Conservation (phyloP, 495 filamentous ascomycete species). For the Beverwykella pulmonaria region DNA sequence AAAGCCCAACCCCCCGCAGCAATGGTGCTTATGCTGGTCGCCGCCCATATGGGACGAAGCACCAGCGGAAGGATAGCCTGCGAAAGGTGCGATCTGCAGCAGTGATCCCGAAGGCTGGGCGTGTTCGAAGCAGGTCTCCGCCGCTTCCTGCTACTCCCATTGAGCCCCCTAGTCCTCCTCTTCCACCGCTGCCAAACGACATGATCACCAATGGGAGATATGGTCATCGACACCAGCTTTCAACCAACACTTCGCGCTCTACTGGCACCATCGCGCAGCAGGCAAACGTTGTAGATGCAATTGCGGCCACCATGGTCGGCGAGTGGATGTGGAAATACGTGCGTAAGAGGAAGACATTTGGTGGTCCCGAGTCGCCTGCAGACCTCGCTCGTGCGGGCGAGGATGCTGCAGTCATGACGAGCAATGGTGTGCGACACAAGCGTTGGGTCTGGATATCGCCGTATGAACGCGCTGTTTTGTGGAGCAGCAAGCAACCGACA, state of each 20-base stretch:
- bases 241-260: slow-evolving; percentile 53
- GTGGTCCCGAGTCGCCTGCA: slow-evolving; percentile 67
- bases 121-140: slow-evolving; percentile 40
- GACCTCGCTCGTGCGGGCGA: slow-evolving; percentile 51
- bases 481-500: slow-evolving; percentile 96
- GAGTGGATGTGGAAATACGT: slow-evolving; percentile 99
- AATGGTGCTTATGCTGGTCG: slow-evolving; percentile 31
- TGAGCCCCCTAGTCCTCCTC: slow-evolving; percentile 58
- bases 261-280: slow-evolving; percentile 61
- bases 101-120: slow-evolving; percentile 59
- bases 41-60: slow-evolving; percentile 39
- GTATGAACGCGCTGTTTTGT: slow-evolving; percentile 93
- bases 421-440: slow-evolving; percentile 75
- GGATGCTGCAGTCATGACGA: slow-evolving; percentile 56
- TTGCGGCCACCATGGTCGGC: slow-evolving; percentile 97
- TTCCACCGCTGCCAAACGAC: slow-evolving; percentile 74
- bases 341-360: slow-evolving; percentile 87
- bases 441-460: slow-evolving; percentile 98
- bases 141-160: slow-evolving; percentile 37
- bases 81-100: slow-evolving; percentile 84
- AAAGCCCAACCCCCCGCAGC: slow-evolving; percentile 70
- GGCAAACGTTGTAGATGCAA: slow-evolving; percentile 91
- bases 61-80: slow-evolving; percentile 57
- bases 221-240: slow-evolving; percentile 55
- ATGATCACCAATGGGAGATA: slow-evolving; percentile 59